Evolutionary conservation across 805 yeast species (phyloP).

Genomic region (Ogataea populi-albae): DNA sequence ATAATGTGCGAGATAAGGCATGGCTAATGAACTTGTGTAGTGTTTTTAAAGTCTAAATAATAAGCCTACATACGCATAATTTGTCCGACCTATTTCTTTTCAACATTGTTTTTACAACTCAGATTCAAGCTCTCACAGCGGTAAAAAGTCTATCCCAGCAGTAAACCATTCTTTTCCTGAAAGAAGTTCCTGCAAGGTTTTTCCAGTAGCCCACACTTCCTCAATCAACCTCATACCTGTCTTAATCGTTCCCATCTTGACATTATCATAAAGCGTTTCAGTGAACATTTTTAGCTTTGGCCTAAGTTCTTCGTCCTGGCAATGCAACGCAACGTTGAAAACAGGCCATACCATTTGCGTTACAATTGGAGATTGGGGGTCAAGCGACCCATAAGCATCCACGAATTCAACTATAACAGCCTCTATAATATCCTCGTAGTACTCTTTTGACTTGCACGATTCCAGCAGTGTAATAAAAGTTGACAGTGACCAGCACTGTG

Average conservation of each 20-base stretch:
- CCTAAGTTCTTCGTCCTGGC: conserved; percentile 35
- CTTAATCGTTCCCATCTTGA: conserved; percentile 52
- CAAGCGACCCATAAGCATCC: conserved; percentile 43
- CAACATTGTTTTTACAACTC: no score
- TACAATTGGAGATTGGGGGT: conserved; percentile 43
- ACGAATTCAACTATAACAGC: conserved; percentile 45
- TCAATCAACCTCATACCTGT: conserved; percentile 42
- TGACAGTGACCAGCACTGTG: conserved; percentile 55
- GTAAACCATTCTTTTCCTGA: conserved; percentile 44
- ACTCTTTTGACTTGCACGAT: conserved; percentile 14
- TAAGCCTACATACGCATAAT: no score
- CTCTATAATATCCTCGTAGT: conserved; percentile 29
- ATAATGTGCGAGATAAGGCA: no score
- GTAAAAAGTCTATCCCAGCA: conserved; percentile 50
- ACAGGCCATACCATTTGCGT: conserved; percentile 68
- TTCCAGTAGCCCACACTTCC: conserved; percentile 45
- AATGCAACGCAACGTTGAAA: conserved; percentile 47
- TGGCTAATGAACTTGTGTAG: no score
- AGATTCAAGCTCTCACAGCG: conserved; percentile 26
- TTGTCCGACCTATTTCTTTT: no score
- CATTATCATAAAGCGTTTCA: conserved; percentile 43
- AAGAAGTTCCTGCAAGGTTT: conserved; percentile 43
- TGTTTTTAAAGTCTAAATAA: no score
- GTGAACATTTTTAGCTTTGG: conserved; percentile 32
- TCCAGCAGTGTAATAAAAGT: conserved; percentile 31